Conservation (phyloP, 106 monocot species). For the Platanthera zijinensis region DNA sequence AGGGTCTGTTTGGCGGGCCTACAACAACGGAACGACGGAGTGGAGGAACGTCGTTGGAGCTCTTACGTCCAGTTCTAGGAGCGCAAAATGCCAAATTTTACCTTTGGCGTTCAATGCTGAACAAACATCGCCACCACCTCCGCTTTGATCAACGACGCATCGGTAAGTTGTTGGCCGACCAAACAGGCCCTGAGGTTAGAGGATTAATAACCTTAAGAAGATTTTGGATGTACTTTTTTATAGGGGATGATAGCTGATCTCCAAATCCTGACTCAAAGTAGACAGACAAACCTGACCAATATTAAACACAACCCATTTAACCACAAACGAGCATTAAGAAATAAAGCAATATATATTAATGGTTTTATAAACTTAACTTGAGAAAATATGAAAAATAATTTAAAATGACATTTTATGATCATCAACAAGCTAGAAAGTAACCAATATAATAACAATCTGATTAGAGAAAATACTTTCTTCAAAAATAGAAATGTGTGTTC, state of each 20-base stretch:
- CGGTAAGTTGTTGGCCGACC: too few relatives aligned
- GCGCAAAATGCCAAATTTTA: too few relatives aligned
- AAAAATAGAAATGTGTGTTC: not conserved
- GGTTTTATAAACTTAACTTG: not conserved
- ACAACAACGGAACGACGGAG: too few relatives aligned
- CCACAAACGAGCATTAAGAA: not conserved
- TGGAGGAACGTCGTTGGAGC: too few relatives aligned
- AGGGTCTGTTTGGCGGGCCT: too few relatives aligned
- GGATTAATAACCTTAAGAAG: slow-evolving; percentile 63
- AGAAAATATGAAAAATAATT: too few relatives aligned
- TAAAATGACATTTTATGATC: too few relatives aligned
- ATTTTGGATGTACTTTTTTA: slow-evolving; percentile 63
- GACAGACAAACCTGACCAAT: slow-evolving; percentile 52
- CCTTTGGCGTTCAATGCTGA: too few relatives aligned
- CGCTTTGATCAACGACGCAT: too few relatives aligned
- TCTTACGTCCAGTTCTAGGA: not conserved
- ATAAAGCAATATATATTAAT: not conserved
- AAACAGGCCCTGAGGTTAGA: not conserved
- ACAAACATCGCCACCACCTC: too few relatives aligned
- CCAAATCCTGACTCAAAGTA: slow-evolving; percentile 70
- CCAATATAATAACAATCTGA: not conserved
- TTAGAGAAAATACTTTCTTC: not conserved
- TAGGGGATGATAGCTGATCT: slow-evolving; percentile 43
- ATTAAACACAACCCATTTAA: not conserved
- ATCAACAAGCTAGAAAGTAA: not conserved